phyloP scores from a whole-genome alignment of 805 yeast genomes.

The Candida dajiaensis region DNA sequence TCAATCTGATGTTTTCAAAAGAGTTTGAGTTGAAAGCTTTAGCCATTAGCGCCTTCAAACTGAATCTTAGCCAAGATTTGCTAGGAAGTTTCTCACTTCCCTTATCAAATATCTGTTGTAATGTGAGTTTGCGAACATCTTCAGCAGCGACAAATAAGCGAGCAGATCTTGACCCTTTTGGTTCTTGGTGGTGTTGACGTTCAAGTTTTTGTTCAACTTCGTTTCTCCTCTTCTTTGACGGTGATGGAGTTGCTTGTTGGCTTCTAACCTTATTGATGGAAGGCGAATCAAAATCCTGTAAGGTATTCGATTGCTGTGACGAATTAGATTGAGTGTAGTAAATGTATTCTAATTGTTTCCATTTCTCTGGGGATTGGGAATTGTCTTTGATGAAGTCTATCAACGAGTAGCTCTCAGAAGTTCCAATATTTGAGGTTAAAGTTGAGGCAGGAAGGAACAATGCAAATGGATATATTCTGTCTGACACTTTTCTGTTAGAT shows the following conservation, averaged over 20 bases:
- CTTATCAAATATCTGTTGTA: conserved; percentile 59
- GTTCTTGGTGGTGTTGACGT: not conserved
- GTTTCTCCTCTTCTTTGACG: conserved; percentile 19
- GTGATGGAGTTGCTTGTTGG: conserved; percentile 12
- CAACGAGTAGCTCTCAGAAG: conserved; percentile 36
- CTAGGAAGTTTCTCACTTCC: conserved; percentile 54
- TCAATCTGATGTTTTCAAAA: conserved; percentile 44
- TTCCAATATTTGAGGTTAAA: conserved; percentile 27
- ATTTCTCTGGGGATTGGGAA: conserved; percentile 44
- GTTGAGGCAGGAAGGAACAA: conserved; percentile 46
- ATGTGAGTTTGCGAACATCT: conserved; percentile 44
- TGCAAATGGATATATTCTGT: conserved; percentile 39
- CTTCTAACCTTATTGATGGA: conserved; percentile 10
- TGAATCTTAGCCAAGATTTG: conserved; percentile 58
- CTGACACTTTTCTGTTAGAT: conserved; percentile 21
- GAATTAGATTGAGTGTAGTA: conserved; percentile 31
- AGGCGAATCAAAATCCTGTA: conserved; percentile 5
- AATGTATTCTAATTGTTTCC: conserved; percentile 50
- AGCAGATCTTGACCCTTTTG: conserved; percentile 38
- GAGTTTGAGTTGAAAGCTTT: conserved; percentile 64
- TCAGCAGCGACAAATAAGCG: conserved; percentile 49
- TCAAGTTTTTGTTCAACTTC: conserved; percentile 4
- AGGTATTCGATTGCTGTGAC: not conserved
- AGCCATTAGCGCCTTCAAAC: conserved; percentile 54
- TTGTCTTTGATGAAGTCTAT: conserved; percentile 40